Evolutionary conservation across 139 green algal species (phyloP), one percentile per base, ranked within the genome.

Genomic region (Chlorella sp.): DNA sequence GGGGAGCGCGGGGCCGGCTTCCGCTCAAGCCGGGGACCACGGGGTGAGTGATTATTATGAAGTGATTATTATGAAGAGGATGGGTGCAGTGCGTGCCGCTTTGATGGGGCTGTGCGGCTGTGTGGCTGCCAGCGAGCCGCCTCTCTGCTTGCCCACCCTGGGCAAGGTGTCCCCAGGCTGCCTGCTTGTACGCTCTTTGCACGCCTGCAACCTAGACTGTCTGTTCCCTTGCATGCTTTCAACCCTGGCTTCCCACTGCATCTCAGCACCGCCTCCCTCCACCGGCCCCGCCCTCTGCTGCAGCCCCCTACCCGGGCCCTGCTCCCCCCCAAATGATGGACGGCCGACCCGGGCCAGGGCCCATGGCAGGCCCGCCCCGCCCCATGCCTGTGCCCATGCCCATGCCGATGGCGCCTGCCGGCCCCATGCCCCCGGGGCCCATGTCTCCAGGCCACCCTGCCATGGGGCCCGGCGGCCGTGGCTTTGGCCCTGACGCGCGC

Each of bases 31-130:
- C 64, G 83, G 36, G 83, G 83, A 2, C 57, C 57, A 9, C n/a
- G 83, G 2, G 83, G 83, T 86, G 57, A 86, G 82, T 36, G 77
- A n/a, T 82, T n/a, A n/a, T n/a, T n/a, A n/a, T n/a, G n/a, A n/a
- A n/a, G n/a, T n/a, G n/a, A n/a, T n/a, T n/a, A n/a, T n/a, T n/a
- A n/a, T n/a, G n/a, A n/a, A n/a, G n/a, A n/a, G n/a, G n/a, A n/a
- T n/a, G 16, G 75, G 3, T 26, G 32, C 30, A 42, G 75, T 3
- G 28, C 48, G 5, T 57, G 48, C 48, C 61, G n/a, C 5, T 60
- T 60, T 19, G 14, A 61, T 57, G 77, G 18, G 34, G 37, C 34
- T 83, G 34, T 57, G 2, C 24, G 28, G 5, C 37, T 83, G 34
- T 36, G n/a, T 61, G n/a, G n/a, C 34, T 83, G 53, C 34, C 5